Conservation (phyloP, 2,329 filamentous ascomycete genomes). For the Sclerotinia borealis region DNA sequence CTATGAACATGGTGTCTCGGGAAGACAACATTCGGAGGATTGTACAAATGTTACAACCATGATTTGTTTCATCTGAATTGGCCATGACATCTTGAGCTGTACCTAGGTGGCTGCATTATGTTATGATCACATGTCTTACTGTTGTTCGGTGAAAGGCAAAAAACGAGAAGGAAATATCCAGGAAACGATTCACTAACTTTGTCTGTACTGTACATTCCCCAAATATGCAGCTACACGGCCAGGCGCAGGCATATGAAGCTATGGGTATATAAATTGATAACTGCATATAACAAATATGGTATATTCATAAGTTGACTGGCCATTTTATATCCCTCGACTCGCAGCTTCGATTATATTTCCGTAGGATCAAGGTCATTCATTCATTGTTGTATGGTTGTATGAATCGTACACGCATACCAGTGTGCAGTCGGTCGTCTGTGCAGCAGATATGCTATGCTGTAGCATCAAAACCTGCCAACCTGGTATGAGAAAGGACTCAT, state of each 20-base stretch:
- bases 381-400: too few species aligned
- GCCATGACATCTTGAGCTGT: slow-evolving; percentile 1
- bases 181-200: neutral
- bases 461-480: neutral
- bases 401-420: neutral
- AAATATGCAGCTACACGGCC: slow-evolving; percentile 1
- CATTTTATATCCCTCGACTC: neutral
- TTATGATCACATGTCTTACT: slow-evolving; percentile 15
- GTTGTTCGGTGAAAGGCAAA: neutral
- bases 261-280: slow-evolving; percentile 9
- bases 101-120: slow-evolving; percentile 4
- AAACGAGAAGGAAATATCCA: neutral
- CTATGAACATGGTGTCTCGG: slow-evolving; percentile 10
- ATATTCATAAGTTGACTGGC: neutral
- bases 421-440: neutral
- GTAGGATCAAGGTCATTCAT: neutral
- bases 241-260: neutral
- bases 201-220: neutral
- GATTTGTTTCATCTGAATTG: slow-evolving; percentile 9
- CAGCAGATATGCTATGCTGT: neutral
- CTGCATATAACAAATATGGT: neutral
- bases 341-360: neutral
- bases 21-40: neutral
- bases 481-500: neutral
- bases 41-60: slow-evolving; percentile 4